Conservation (phyloP, 179 eudicot genomes). For the Beta macrorhiza region DNA sequence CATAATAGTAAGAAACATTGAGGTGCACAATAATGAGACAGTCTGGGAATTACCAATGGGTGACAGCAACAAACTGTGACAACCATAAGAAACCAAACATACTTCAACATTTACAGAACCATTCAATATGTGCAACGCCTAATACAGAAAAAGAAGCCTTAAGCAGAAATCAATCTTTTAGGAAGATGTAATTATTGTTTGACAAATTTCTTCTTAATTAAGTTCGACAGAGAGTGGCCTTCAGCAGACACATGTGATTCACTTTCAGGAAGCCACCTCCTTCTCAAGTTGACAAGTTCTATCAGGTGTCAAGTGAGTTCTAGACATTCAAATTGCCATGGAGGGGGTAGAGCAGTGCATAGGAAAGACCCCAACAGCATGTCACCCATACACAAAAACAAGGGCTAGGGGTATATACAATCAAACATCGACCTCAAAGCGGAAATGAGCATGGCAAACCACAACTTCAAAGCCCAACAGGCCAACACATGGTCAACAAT, state of each 20-base stretch:
- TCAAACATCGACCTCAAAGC: background rate
- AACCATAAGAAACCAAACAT: background rate
- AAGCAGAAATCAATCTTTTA: background rate
- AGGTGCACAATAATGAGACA: background rate
- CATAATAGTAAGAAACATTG: conserved; percentile 9
- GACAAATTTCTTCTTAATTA: background rate
- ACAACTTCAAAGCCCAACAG: background rate
- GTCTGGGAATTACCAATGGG: background rate
- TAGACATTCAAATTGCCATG: background rate
- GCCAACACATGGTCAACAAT: conserved; percentile 1
- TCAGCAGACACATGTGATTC: background rate
- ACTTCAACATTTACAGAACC: background rate
- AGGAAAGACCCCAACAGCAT: background rate
- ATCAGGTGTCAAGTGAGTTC: background rate
- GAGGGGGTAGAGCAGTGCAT: background rate
- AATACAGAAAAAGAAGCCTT: background rate
- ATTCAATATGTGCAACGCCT: background rate
- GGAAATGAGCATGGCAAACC: background rate
- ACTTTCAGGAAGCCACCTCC: no score
- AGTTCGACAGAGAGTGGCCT: background rate
- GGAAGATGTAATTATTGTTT: background rate
- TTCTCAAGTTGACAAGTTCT: background rate
- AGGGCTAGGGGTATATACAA: background rate
- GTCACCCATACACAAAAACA: background rate
- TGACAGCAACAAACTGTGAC: background rate